These are phyloP conservation scores for Candida sithepensis DNA, from an alignment of 805 yeast species.

Conservation along the genomic window DNA sequence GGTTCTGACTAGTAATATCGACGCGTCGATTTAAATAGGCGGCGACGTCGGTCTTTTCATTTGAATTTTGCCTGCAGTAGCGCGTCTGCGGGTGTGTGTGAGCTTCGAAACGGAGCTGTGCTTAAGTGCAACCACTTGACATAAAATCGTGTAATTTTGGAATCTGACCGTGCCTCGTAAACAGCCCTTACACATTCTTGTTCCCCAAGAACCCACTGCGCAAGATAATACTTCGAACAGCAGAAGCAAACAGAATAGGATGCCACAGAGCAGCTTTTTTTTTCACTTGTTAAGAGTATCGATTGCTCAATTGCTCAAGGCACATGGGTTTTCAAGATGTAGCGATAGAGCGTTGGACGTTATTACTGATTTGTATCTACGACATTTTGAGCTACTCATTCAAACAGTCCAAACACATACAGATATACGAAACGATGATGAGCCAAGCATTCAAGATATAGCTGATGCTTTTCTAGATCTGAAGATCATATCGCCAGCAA, in stretches of 20 bases:
- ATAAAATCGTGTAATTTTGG: too few relatives aligned
- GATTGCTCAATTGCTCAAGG: conserved; percentile 57
- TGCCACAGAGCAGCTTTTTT: conserved; percentile 26
- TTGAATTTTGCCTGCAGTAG: too few relatives aligned
- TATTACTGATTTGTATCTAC: conserved; percentile 70
- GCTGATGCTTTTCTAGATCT: conserved; percentile 64
- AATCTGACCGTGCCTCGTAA: too few relatives aligned
- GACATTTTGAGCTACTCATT: conserved; percentile 55
- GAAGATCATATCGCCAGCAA: conserved; percentile 59
- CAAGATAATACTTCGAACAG: too few relatives aligned
- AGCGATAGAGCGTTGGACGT: conserved; percentile 68
- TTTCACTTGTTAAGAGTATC: conserved; percentile 30
- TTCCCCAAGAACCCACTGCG: too few relatives aligned
- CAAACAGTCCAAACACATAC: conserved; percentile 49
- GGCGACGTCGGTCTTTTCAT: not conserved
- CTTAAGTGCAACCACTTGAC: too few relatives aligned
- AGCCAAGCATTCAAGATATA: conserved; percentile 56
- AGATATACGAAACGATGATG: conserved; percentile 37
- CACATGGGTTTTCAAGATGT: conserved; percentile 81
- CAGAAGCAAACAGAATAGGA: not conserved
- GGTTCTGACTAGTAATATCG: not conserved
- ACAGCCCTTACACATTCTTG: too few relatives aligned
- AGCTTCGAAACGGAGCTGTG: too few relatives aligned
- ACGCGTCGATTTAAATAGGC: not conserved
- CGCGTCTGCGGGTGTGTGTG: too few relatives aligned